phyloP scores from a whole-genome alignment of 495 filamentous ascomycete species.

The Tetracladium setigerum region DNA sequence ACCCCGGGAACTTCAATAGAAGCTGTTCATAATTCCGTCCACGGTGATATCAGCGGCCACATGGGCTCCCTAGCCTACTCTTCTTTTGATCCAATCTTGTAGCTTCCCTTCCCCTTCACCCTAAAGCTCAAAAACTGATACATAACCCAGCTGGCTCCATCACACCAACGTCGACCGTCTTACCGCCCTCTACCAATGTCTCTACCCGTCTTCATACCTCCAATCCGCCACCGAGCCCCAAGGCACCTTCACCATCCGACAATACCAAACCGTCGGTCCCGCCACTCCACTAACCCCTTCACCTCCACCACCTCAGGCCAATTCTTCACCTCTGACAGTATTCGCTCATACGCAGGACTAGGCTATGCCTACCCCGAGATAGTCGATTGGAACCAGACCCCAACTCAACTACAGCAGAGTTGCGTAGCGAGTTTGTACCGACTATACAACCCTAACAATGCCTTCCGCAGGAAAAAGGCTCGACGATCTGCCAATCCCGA shows the following conservation, averaged over 20 bases:
- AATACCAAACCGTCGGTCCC: slow-evolving; percentile 11
- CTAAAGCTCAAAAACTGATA: slow-evolving; percentile 2
- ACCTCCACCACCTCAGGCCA: slow-evolving; percentile 10
- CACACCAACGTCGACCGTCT: slow-evolving; percentile 35
- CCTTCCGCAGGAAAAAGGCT: neutral
- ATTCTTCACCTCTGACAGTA: slow-evolving; percentile 14
- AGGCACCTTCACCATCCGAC: slow-evolving; percentile 40
- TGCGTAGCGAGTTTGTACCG: slow-evolving; percentile 37
- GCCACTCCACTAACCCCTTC: slow-evolving; percentile 24
- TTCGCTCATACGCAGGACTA: slow-evolving; percentile 15
- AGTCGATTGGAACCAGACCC: slow-evolving; percentile 14
- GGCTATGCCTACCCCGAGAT: slow-evolving; percentile 27
- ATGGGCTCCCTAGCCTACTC: slow-evolving; percentile 36
- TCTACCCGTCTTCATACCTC: slow-evolving; percentile 27
- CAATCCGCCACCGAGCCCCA: slow-evolving; percentile 27
- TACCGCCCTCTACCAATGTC: slow-evolving; percentile 32
- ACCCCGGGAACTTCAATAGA: slow-evolving; percentile 27
- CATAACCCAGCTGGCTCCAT: slow-evolving; percentile 15
- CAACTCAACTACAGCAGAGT: slow-evolving; percentile 19
- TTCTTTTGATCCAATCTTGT: slow-evolving; percentile 39
- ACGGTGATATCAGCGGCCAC: slow-evolving; percentile 29
- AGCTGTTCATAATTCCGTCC: slow-evolving; percentile 33
- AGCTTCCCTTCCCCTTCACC: slow-evolving; percentile 23
- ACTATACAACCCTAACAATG: slow-evolving; percentile 37
- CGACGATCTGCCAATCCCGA: slow-evolving; percentile 18